Evolutionary conservation across 1,284 basidiomycete genomes (phyloP).

Genomic region (Volvariella surrecta): DNA sequence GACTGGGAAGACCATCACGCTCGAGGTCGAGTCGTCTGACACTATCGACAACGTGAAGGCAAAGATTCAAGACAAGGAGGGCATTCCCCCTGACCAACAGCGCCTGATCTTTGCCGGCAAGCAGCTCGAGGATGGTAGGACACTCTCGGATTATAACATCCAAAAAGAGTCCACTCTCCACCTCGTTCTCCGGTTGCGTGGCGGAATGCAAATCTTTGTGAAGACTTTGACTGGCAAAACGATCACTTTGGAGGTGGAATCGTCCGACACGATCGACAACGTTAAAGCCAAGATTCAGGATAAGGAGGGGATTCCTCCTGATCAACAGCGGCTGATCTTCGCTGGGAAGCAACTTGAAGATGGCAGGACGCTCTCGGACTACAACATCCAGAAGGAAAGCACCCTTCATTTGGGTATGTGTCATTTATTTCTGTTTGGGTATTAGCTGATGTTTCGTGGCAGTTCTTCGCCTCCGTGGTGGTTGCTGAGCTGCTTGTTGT

Average conservation of each 20-base stretch:
- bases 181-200: slow-evolving; percentile 36
- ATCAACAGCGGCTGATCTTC: slow-evolving; percentile 61
- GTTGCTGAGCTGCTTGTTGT: slow-evolving; percentile 18
- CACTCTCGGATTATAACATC: slow-evolving; percentile 60
- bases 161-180: slow-evolving; percentile 66
- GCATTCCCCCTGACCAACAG: slow-evolving; percentile 57
- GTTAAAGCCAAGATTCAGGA: slow-evolving; percentile 31
- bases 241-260: slow-evolving; percentile 30
- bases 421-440: slow-evolving; percentile 6
- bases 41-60: slow-evolving; percentile 32
- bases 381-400: slow-evolving; percentile 69
- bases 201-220: slow-evolving; percentile 67
- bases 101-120: slow-evolving; percentile 61
- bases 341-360: slow-evolving; percentile 63
- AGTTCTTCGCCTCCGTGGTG: slow-evolving; percentile 63
- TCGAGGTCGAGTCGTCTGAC: slow-evolving; percentile 31
- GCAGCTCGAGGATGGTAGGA: slow-evolving; percentile 59
- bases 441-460: slow-evolving; percentile 10
- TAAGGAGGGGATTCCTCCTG: slow-evolving; percentile 43
- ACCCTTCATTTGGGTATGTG: slow-evolving; percentile 49
- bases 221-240: slow-evolving; percentile 43
- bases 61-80: slow-evolving; percentile 31
- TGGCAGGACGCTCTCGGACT: slow-evolving; percentile 55
- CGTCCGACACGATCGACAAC: slow-evolving; percentile 30
- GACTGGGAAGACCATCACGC: slow-evolving; percentile 33